Conservation (phyloP, 1,139 yeast genomes). For the Sugiyamaella japonica region DNA sequence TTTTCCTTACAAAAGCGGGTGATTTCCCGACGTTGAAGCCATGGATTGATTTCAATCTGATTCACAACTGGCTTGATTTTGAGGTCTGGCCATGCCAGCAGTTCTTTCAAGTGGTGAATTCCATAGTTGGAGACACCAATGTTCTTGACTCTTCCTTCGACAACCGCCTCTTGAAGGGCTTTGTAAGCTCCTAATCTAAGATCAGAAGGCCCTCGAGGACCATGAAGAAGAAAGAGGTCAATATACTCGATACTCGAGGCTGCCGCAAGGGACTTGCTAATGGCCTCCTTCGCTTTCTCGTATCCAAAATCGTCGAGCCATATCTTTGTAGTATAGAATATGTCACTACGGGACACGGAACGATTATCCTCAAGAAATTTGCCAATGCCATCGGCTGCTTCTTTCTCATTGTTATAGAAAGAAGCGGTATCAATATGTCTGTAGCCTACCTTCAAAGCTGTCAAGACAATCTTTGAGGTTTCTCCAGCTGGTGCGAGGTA, state of each 20-base stretch:
- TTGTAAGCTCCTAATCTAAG: slow-evolving; percentile 21
- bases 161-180: slow-evolving; percentile 25
- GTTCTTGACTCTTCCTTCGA: slow-evolving; percentile 43
- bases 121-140: slow-evolving; percentile 82
- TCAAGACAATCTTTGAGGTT: slow-evolving; percentile 47
- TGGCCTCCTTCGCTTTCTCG: slow-evolving; percentile 54
- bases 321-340: slow-evolving; percentile 58
- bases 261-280: slow-evolving; percentile 60
- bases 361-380: slow-evolving; percentile 54
- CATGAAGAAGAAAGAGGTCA: slow-evolving; percentile 79
- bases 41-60: slow-evolving; percentile 89
- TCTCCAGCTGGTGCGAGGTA: slow-evolving; percentile 48
- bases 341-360: slow-evolving; percentile 49
- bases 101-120: slow-evolving; percentile 69
- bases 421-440: slow-evolving; percentile 62
- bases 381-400: slow-evolving; percentile 58
- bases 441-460: slow-evolving; percentile 51
- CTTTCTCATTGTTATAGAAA: slow-evolving; percentile 53
- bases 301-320: slow-evolving; percentile 55
- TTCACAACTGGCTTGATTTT: slow-evolving; percentile 46
- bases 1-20: slow-evolving; percentile 58
- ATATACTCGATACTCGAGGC: slow-evolving; percentile 69
- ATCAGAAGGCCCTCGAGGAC: slow-evolving; percentile 54
- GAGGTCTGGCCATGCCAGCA: slow-evolving; percentile 57
- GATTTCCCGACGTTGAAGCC: slow-evolving; percentile 69